A percentile compares a stretch with the other conserved stretches of the same genome.
Evolutionary conservation across 2,329 filamentous ascomycete species (phyloP).

Genomic region (Claviceps pazoutovae): DNA sequence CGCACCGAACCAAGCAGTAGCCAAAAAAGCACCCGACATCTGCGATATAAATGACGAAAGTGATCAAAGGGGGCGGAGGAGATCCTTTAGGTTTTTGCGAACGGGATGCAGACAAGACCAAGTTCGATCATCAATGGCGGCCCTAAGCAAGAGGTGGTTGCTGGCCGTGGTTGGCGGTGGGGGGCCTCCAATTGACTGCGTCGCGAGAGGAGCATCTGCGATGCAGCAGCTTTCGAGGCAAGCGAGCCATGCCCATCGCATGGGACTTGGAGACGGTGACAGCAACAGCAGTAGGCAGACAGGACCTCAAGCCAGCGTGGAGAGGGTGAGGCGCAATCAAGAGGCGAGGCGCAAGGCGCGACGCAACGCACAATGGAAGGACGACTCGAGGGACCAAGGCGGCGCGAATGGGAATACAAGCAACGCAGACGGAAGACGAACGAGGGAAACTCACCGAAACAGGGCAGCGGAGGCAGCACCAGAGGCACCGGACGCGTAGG

Average conservation of each 20-base stretch:
- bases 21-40: background rate
- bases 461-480: background rate
- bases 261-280: background rate
- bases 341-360: background rate
- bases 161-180: background rate
- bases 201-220: conserved; percentile 3
- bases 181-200: conserved; percentile 1
- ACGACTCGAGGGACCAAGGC: conserved; percentile 2
- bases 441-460: conserved; percentile 3
- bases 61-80: background rate
- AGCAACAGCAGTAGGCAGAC: conserved; percentile 3
- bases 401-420: conserved; percentile 2
- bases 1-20: background rate
- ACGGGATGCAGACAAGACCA: conserved; percentile 1
- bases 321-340: background rate
- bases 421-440: background rate
- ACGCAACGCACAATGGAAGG: conserved; percentile 2
- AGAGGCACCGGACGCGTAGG: background rate
- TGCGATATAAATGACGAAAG: background rate
- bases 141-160: background rate
- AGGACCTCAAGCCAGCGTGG: background rate
- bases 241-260: conserved; percentile 2
- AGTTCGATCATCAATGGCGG: background rate
- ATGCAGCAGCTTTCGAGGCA: conserved; percentile 3
- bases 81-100: conserved; percentile 1